These are phyloP conservation scores for Cicer chorassanicum DNA, from an alignment of 306 rosid species.

Conservation along the genomic window DNA sequence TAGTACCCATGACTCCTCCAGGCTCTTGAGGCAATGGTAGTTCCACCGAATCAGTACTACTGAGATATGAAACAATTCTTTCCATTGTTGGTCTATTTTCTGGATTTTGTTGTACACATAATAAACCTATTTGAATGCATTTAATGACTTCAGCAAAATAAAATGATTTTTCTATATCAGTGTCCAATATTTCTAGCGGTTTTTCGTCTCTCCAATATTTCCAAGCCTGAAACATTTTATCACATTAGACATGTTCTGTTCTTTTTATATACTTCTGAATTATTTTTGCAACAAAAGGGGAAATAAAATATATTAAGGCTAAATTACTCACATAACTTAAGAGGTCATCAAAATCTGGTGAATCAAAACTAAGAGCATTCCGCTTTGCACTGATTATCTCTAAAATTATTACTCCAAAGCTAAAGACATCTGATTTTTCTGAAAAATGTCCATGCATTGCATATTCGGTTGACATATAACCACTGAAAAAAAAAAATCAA, in stretches of 20 bases:
- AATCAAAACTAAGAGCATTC: neutral
- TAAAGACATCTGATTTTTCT: constrained; percentile 8
- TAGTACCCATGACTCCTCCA: neutral
- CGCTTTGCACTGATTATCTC: constrained; percentile 11
- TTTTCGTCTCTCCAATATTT: constrained; percentile 47
- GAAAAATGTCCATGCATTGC: constrained; percentile 30
- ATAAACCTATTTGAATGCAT: constrained; percentile 30
- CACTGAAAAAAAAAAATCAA: neutral
- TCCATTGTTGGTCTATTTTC: constrained; percentile 15
- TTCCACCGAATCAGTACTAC: neutral
- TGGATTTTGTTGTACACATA: constrained; percentile 31
- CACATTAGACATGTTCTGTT: neutral
- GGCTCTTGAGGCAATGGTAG: constrained; percentile 5
- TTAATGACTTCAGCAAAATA: constrained; percentile 43
- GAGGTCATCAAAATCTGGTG: neutral
- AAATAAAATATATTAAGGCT: too few relatives aligned
- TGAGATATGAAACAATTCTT: constrained; percentile 10
- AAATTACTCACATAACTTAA: neutral
- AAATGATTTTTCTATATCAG: constrained; percentile 34
- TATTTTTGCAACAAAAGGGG: neutral
- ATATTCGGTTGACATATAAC: constrained; percentile 12
- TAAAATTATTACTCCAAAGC: constrained; percentile 7
- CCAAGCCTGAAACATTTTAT: constrained; percentile 51
- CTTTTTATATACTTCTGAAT: neutral
- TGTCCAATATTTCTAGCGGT: constrained; percentile 47